Percentiles rank a stretch among this genome's conserved stretches.
Evolutionary conservation across 805 yeast genomes (phyloP).

Genomic region (Clavispora phyllophila): DNA sequence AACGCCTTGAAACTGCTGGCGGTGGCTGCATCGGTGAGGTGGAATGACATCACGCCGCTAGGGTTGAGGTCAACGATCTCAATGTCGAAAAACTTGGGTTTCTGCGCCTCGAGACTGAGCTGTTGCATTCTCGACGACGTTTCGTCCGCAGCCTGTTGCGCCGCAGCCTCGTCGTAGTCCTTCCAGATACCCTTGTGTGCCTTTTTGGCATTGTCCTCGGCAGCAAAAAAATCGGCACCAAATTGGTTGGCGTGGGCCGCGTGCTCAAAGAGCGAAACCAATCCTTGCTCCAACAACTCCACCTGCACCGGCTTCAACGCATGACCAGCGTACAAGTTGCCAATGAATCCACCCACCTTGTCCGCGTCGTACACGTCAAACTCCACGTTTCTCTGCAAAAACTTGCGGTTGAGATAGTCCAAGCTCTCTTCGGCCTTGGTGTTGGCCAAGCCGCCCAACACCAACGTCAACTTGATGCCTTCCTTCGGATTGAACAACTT

Average conservation of each 20-base stretch:
- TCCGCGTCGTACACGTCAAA: slow-evolving; percentile 67
- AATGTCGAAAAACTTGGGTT: slow-evolving; percentile 46
- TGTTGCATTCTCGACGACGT: slow-evolving; percentile 16
- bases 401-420: slow-evolving; percentile 47
- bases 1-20: slow-evolving; percentile 35
- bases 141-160: slow-evolving; percentile 26
- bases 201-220: slow-evolving; percentile 57
- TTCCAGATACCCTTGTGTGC: slow-evolving; percentile 64
- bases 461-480: slow-evolving; percentile 61
- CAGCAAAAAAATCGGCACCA: slow-evolving; percentile 49
- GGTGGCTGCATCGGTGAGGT: slow-evolving; percentile 34
- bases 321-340: slow-evolving; percentile 53
- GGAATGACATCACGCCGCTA: slow-evolving; percentile 44
- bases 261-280: slow-evolving; percentile 58
- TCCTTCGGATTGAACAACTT: slow-evolving; percentile 67
- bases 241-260: slow-evolving; percentile 57
- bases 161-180: slow-evolving; percentile 43
- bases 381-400: slow-evolving; percentile 69
- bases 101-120: slow-evolving; percentile 20
- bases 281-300: slow-evolving; percentile 55
- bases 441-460: slow-evolving; percentile 67
- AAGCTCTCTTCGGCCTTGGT: slow-evolving; percentile 34
- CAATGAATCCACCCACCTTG: slow-evolving; percentile 76
- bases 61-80: slow-evolving; percentile 47
- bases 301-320: slow-evolving; percentile 51